Evolutionary conservation across 1,284 basidiomycete genomes (phyloP), one percentile per base, ranked within the genome.

Genomic region (Melampsora larici-populina): DNA sequence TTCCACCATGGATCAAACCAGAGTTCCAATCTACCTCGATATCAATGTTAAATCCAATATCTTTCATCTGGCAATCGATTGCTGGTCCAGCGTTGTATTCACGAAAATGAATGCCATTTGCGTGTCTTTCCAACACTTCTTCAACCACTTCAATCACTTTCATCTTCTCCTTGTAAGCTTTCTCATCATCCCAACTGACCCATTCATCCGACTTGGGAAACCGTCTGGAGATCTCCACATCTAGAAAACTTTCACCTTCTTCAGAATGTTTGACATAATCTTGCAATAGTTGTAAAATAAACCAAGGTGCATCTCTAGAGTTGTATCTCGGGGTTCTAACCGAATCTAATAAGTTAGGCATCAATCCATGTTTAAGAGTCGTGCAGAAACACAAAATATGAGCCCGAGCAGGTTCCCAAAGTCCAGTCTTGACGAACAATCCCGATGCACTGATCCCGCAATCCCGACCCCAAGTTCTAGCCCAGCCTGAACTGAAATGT

Each of bases 201-300:
- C 93, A 98, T 24, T 90, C 91, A 81, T 97, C 95, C 82, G 97
- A 91, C 81, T 89, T 87, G 0, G 96, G 96, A 87, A 99, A 99
- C 36, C 96, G 89, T 31, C 96, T 89, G 83, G 90, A 92, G 77
- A 98, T 90, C 1, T 87, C 86, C 82, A 96, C 94, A 1, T 89
- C 87, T 58, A 99, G 88, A 76, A 99, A 88, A 0, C 89, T 86
- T 48, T 92, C 83, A 2, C 97, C 96, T 79, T 93, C 90, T 0
- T 95, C 93, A 0, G 92, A 92, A 85, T 89, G 90, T 78, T 86
- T 86, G 55, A 89, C 90, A 84, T 97, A 98, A 84, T 98, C 94
- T 83, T 98, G 96, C 78, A 98, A 96, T 82, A 93, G 97, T 84
- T 99, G 96, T 78, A 97, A 85, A 91, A 98, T 97, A 92, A 94